These are phyloP conservation scores for Boletus speciosus DNA, from an alignment of 768 basidiomycete species.

Conservation along the genomic window DNA sequence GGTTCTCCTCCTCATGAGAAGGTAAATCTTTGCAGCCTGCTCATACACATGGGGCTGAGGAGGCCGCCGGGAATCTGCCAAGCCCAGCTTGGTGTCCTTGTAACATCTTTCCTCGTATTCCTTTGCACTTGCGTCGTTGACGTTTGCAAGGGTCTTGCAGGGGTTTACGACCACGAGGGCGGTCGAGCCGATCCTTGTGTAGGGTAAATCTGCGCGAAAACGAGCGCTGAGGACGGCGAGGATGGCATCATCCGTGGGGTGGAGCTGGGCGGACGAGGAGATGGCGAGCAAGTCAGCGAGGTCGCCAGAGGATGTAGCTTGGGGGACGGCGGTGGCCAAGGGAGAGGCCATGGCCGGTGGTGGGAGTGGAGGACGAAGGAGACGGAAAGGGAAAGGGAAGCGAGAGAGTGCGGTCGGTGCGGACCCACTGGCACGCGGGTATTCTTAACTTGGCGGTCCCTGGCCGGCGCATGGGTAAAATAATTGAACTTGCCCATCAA, in stretches of 20 bases:
- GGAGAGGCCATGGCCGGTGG: slow-evolving; percentile 40
- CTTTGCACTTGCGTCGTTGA: slow-evolving; percentile 54
- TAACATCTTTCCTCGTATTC: slow-evolving; percentile 56
- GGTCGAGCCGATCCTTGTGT: slow-evolving; percentile 47
- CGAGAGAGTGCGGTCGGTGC: background rate
- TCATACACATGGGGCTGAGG: slow-evolving; percentile 63
- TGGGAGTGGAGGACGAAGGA: slow-evolving; percentile 10
- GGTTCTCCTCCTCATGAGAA: slow-evolving; percentile 51
- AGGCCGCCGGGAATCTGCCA: slow-evolving; percentile 35
- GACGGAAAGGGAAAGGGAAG: background rate
- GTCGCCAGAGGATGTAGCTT: slow-evolving; percentile 45
- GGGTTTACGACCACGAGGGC: slow-evolving; percentile 60
- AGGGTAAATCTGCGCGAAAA: slow-evolving; percentile 56
- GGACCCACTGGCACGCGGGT: background rate
- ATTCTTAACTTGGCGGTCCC: background rate
- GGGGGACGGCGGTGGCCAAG: slow-evolving; percentile 27
- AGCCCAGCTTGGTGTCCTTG: slow-evolving; percentile 46
- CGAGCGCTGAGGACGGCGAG: slow-evolving; percentile 53
- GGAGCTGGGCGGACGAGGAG: slow-evolving; percentile 37
- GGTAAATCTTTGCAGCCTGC: slow-evolving; percentile 56
- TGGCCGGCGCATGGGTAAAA: background rate
- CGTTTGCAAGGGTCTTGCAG: slow-evolving; percentile 51
- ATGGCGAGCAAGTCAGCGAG: slow-evolving; percentile 44
- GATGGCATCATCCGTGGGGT: slow-evolving; percentile 57
- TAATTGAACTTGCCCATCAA: no score